Evolutionary conservation across 2,329 filamentous ascomycete species (phyloP).

Genomic region (Westerdykella ornata): DNA sequence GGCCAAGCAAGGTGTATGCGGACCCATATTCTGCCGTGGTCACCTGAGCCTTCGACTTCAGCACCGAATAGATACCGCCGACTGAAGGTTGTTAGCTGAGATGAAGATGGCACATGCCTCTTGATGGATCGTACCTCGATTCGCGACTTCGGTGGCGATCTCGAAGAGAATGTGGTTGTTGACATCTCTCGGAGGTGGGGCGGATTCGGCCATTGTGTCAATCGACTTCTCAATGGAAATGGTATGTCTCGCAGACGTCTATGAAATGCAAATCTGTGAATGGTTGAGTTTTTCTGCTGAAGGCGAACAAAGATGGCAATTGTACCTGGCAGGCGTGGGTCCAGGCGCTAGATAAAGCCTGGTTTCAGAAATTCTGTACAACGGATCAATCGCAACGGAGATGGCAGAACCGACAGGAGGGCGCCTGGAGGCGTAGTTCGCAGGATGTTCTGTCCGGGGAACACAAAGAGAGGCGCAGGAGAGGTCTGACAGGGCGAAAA

Average conservation of each 20-base stretch:
- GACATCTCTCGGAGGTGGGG: conserved; percentile 55
- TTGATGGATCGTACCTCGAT: conserved; percentile 61
- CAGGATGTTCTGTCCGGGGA: background rate
- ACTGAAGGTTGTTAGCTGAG: conserved; percentile 49
- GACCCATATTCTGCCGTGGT: conserved; percentile 98
- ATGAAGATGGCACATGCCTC: background rate
- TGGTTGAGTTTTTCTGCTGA: background rate
- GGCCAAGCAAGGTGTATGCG: conserved; percentile 89
- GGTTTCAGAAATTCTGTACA: conserved; percentile 3
- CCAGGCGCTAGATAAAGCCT: conserved; percentile 22
- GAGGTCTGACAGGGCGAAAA: conserved; percentile 4
- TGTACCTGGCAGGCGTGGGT: background rate
- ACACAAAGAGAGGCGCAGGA: conserved; percentile 10
- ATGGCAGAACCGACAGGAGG: conserved; percentile 14
- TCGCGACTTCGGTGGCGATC: conserved; percentile 92
- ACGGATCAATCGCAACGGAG: conserved; percentile 6
- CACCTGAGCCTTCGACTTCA: conserved; percentile 97
- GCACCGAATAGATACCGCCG: conserved; percentile 96
- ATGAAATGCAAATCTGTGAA: background rate
- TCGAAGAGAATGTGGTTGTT: conserved; percentile 96
- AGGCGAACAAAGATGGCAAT: background rate
- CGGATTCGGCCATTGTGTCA: conserved; percentile 24
- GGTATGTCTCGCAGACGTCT: background rate
- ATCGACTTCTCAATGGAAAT: background rate
- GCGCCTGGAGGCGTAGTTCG: conserved; percentile 7